Base-by-base conservation (phyloP, 1,139 yeast species). In the Sugiyamaella japonica region DNA sequence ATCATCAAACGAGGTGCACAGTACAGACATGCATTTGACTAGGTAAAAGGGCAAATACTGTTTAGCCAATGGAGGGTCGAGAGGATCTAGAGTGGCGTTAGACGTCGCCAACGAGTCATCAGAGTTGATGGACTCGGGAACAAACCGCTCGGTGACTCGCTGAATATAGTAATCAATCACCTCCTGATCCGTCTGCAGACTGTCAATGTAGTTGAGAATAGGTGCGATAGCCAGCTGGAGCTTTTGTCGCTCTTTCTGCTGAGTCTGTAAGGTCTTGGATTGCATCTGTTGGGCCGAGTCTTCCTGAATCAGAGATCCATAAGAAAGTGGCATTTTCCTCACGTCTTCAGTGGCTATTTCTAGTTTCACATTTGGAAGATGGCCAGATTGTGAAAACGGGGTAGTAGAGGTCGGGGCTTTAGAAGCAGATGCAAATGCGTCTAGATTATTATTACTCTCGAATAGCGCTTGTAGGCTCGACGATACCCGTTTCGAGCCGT, bases 1-100 rank as follows among this genome's bases (percentile, higher is more conserved):
- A 7, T 73, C 70, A 9, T 63, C 59, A 57, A 72, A 76, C 10
- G 65, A 62, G 4, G 59, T 56, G 3, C 62, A 50, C 49, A 75
- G 61, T 1, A 65, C 60, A 60, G 66, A 62, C 66, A 66, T 56
- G 54, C 61, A 63, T 28, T 58, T 56, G 17, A 54, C 53, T 23
- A 64, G 56, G 48, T 59, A 61, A 13, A 60, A 42, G 2, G 64
- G 56, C 13, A 61, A 55, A 3, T 58, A 50, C 15, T 53, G 54
- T n/a, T 56, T 42, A 31, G 51, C 38, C 16, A 63, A 32, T 0
- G 62, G 62, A 3, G 64, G 63, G 23, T 46, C 32, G 31, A 54
- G 53, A 41, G 60, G 44, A 29, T 52, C 52, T 15, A 54, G 13
- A 17, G 29, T 36, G 9, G 12, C 15, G 16, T 25, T 13, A 7